Base-by-base conservation (phyloP, 805 yeast genomes). In the Saccharomyces cerevisiae region DNA sequence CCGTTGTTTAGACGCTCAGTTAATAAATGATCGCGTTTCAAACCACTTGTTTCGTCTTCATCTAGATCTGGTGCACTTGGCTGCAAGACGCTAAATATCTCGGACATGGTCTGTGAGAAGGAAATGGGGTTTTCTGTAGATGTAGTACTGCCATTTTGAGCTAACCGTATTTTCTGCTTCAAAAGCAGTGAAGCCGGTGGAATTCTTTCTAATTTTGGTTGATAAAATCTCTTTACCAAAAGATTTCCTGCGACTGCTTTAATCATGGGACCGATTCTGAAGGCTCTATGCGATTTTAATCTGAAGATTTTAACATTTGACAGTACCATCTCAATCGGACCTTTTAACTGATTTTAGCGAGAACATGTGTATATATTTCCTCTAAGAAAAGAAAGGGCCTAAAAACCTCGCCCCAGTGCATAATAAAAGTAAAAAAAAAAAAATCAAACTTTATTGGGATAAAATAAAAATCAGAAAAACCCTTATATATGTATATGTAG, bases 161-260 rank as follows among this genome's bases (percentile, higher is more conserved):
- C 51, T 29, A 53, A 29, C 32, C 64, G 58, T 46, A 55, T 59
- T 26, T 55, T 54, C 49, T 60, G 64, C 26, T 58, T 58, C 49
- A 54, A 51, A 21, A 60, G 51, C 31, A 60, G 50, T 14, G 61
- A 55, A 47, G 54, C 56, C 22, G 63, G 61, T 31, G 61, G 61
- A 21, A 48, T 10, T 36, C 61, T 51, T 9, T 36, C 17, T 11
- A 36, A 17, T 3, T 36, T 36, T 36, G 43, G 43, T 4, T 36
- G 43, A 21, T 36, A 36, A 4, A 6, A 17, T 36, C 43, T 36
- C 43, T 17, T 36, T n/a, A 17, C 9, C 1, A 36, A 11, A 10
- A 36, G 43, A 36, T 17, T 36, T 11, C 24, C 17, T 6, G 24
- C 43, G 24, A 9, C 24, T 1, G 24, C 13, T 0, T 17, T 36